Evolutionary conservation across 2,329 filamentous ascomycete species (phyloP), one percentile per base, ranked within the genome.

Genomic region (Pseudocercospora pini-densiflorae): DNA sequence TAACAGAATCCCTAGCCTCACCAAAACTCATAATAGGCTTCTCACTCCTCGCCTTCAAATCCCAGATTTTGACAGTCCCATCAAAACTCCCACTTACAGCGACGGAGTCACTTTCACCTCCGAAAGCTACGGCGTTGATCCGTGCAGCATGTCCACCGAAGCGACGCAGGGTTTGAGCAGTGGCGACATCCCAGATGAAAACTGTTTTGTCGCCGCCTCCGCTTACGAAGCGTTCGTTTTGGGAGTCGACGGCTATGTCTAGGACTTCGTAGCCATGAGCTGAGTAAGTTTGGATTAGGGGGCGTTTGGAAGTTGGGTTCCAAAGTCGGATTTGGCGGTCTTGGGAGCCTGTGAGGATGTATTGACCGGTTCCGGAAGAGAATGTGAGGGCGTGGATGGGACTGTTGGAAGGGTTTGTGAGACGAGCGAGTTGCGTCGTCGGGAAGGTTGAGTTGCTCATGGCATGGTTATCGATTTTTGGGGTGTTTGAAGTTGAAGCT

Each of bases 241-340:
- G 90, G 24, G 82, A 76, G 19, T 83, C 78, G 59, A 97, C 90
- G 61, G 87, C 84, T 45, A 99, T 85, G 71, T 92, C 91, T 67
- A 97, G 89, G 7, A 99, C 91, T 73, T 94, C 91, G 82, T 99
- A 97, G 71, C 93, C 94, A 80, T 99, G 95, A 21, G 92, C 92
- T 40, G 89, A 83, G 81, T 97, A 99, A 40, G 89, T 92, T 80
- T 97, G 94, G 76, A 99, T 92, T 3, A 95, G 89, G 6, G 47
- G 47, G 14, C 21, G 55, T 1, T 71, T 65, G 10, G 77, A 76
- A 21, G 78, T 74, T 1, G 91, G 90, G 79, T 97, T 97, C 83
- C 93, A 96, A 47, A 97, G 89, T 64, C 94, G 90, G 77, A 97
- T 89, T 16, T 88, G 86, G 69, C 93, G 92, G 84, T 97, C 94